A percentile compares a stretch with the other conserved stretches of the same genome.
These are phyloP conservation scores for Diaporthe caulivora DNA, from an alignment of 2,329 filamentous ascomycete species.

Conservation along the genomic window DNA sequence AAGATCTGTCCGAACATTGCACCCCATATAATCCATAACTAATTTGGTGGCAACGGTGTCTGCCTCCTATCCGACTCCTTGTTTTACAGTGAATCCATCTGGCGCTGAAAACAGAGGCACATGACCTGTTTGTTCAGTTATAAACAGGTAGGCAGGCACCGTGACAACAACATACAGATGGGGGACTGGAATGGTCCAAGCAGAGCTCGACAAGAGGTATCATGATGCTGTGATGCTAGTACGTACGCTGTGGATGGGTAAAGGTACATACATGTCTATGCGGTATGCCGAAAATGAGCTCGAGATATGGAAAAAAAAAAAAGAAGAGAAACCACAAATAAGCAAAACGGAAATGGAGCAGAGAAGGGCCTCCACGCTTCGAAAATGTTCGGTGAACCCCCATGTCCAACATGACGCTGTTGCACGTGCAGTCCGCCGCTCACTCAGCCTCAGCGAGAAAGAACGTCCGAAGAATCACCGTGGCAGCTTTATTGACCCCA, in stretches of 20 bases:
- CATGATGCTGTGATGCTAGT: constrained; percentile 22
- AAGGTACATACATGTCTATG: constrained; percentile 5
- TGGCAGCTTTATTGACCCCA: not conserved
- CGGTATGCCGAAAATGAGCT: not conserved
- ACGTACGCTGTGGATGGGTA: not conserved
- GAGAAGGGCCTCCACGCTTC: not conserved
- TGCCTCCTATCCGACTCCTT: too few species aligned
- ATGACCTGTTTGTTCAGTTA: too few species aligned
- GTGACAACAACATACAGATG: not conserved
- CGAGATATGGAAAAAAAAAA: not conserved
- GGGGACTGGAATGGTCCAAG: not conserved
- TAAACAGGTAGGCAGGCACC: too few species aligned
- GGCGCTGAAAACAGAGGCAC: not conserved
- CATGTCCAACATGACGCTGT: not conserved
- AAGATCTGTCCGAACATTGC: not conserved
- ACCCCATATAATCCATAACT: not conserved
- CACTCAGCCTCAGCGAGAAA: not conserved
- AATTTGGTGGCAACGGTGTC: not conserved
- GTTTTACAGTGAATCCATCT: too few species aligned
- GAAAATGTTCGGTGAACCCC: not conserved
- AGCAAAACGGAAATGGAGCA: not conserved
- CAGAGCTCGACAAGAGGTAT: not conserved
- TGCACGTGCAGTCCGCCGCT: not conserved
- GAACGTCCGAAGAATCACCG: not conserved
- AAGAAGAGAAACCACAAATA: not conserved